phyloP scores from a whole-genome alignment of 345 rosid genomes.

The Leavenworthia alabamica region DNA sequence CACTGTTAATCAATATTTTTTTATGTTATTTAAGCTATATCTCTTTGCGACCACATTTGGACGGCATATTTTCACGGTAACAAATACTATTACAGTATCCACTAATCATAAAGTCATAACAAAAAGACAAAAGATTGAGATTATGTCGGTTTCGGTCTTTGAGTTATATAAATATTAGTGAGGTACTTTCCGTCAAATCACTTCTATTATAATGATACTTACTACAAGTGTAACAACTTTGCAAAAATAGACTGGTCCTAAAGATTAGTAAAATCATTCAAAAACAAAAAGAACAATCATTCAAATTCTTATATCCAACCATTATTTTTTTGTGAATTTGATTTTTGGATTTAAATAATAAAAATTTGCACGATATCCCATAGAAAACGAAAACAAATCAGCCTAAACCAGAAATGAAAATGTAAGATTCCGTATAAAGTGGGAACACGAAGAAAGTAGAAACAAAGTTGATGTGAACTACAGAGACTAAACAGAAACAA shows the following conservation, averaged over 20 bases:
- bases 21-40: not conserved
- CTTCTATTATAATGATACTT: conserved; percentile 10
- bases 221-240: conserved; percentile 6
- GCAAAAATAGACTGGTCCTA: not conserved
- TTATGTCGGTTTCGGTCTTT: conserved; percentile 32
- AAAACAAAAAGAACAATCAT: conserved; percentile 16
- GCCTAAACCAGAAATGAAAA: not conserved
- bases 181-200: conserved; percentile 12
- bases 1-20: not conserved
- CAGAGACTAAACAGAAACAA: conserved; percentile 23
- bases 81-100: not conserved
- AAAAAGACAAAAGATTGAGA: not conserved
- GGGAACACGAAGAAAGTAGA: conserved; percentile 30
- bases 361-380: conserved; percentile 12
- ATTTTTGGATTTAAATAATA: not conserved
- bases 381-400: not conserved
- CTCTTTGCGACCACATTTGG: not conserved
- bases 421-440: conserved; percentile 10
- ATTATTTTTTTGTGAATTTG: not conserved
- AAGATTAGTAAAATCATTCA: conserved; percentile 2
- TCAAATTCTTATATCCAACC: not conserved
- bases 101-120: not conserved
- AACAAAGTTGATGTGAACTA: conserved; percentile 27
- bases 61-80: not conserved
- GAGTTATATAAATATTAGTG: not conserved